Conservation (phyloP, 768 basidiomycete genomes). For the Leccinellum luteum region DNA sequence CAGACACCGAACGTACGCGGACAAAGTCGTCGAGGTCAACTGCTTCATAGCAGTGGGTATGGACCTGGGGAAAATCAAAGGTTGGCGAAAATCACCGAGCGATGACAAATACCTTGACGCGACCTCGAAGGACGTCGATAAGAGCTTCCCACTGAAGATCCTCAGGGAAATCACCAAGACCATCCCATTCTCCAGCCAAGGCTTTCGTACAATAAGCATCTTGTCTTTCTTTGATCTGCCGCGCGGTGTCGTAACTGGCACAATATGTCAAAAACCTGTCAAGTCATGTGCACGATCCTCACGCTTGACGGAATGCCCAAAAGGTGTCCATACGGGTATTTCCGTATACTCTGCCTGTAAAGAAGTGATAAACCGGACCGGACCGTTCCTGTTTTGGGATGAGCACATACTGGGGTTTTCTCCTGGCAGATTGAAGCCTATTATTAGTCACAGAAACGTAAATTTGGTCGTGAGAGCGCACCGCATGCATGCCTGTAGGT, state of each 20-base stretch:
- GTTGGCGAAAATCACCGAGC: neutral
- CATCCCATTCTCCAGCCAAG: slow-evolving; percentile 36
- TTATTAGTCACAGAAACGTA: neutral
- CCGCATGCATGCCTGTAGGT: slow-evolving; percentile 59
- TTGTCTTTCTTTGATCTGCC: slow-evolving; percentile 51
- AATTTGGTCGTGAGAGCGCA: slow-evolving; percentile 7
- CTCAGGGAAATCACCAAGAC: slow-evolving; percentile 61
- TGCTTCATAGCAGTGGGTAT: slow-evolving; percentile 48
- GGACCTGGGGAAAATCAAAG: slow-evolving; percentile 19
- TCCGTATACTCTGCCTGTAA: slow-evolving; percentile 28
- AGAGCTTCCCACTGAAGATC: slow-evolving; percentile 71
- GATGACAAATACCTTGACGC: slow-evolving; percentile 56
- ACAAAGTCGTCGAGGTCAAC: slow-evolving; percentile 71
- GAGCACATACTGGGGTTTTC: slow-evolving; percentile 44
- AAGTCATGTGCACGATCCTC: slow-evolving; percentile 6
- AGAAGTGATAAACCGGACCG: neutral
- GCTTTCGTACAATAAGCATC: slow-evolving; percentile 53
- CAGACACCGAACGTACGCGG: slow-evolving; percentile 44
- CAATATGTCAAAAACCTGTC: slow-evolving; percentile 1
- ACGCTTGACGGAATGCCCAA: slow-evolving; percentile 56
- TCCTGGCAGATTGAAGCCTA: slow-evolving; percentile 26
- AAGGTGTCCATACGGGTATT: slow-evolving; percentile 45
- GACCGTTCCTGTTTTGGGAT: neutral
- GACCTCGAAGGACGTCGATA: slow-evolving; percentile 81
- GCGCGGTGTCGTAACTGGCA: slow-evolving; percentile 49